phyloP scores from a whole-genome alignment of 2,329 filamentous ascomycete species.

The Trichophyton verrucosum region DNA sequence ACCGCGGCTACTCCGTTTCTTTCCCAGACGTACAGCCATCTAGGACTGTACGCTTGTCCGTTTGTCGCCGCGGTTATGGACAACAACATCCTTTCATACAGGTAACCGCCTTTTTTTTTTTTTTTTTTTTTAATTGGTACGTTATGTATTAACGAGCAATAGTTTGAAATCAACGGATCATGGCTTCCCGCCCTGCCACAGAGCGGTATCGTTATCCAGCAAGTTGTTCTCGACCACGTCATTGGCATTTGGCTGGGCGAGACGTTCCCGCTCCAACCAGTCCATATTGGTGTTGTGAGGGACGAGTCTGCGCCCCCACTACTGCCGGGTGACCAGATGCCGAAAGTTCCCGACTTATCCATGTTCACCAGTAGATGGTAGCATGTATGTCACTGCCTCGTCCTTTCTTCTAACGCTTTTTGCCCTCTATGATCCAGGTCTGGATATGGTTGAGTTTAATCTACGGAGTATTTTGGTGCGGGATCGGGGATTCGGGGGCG shows the following conservation, averaged over 20 bases:
- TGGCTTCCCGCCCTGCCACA: neutral
- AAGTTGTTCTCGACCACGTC: neutral
- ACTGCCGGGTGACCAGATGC: neutral
- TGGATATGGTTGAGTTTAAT: too few species aligned
- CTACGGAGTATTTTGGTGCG: too few species aligned
- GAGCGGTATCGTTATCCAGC: neutral
- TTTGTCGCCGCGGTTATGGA: neutral
- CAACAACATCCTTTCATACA: slow-evolving; percentile 1
- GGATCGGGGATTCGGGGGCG: too few species aligned
- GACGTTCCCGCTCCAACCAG: neutral
- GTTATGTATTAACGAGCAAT: neutral
- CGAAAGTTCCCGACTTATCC: neutral
- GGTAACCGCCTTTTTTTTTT: neutral
- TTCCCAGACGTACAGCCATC: neutral
- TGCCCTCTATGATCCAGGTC: too few species aligned
- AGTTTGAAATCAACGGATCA: neutral
- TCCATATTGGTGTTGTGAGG: neutral
- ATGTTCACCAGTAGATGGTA: neutral
- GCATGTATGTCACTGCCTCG: too few species aligned
- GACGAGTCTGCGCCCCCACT: neutral
- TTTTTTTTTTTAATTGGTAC: neutral
- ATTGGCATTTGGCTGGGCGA: neutral
- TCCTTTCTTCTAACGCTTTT: too few species aligned
- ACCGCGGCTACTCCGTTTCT: neutral
- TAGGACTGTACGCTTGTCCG: neutral